Percentiles rank a stretch among this genome's conserved stretches.
These are phyloP conservation scores for Schrenkiella parvula DNA, from an alignment of 345 rosid species.

Conservation along the genomic window DNA sequence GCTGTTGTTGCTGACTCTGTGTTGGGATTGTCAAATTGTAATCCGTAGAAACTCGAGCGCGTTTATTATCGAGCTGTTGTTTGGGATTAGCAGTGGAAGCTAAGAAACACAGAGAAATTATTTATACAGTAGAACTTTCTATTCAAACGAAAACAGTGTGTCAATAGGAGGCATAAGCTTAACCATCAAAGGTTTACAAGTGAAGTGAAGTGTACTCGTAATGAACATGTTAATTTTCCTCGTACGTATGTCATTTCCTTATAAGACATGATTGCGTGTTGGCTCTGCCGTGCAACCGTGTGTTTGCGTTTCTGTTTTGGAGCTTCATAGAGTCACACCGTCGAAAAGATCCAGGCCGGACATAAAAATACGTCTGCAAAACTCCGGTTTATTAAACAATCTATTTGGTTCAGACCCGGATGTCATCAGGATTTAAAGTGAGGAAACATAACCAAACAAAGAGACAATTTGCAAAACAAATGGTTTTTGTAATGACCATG, in stretches of 20 bases:
- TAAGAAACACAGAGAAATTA: no score
- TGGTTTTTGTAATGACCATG: background rate
- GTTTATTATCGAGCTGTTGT: background rate
- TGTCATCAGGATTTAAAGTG: background rate
- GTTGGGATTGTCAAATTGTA: background rate
- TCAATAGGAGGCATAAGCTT: no score
- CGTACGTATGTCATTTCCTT: no score
- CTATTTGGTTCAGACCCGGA: background rate
- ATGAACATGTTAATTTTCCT: no score
- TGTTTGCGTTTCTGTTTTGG: background rate
- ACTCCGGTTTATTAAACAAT: conserved; percentile 7
- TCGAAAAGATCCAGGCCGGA: background rate
- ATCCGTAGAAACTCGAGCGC: background rate
- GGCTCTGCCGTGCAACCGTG: no score
- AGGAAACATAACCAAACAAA: conserved; percentile 12
- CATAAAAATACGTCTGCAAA: background rate
- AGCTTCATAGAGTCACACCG: background rate
- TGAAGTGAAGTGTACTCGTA: no score
- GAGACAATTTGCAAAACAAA: background rate
- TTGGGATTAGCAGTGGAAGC: conserved; percentile 27
- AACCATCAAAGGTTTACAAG: no score
- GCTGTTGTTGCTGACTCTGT: conserved; percentile 15
- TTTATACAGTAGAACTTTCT: no score
- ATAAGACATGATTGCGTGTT: no score
- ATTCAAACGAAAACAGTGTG: no score